Evolutionary conservation across 2,329 filamentous ascomycete species (phyloP), one percentile per base, ranked within the genome.

Genomic region (Talaromyces pinophilus): DNA sequence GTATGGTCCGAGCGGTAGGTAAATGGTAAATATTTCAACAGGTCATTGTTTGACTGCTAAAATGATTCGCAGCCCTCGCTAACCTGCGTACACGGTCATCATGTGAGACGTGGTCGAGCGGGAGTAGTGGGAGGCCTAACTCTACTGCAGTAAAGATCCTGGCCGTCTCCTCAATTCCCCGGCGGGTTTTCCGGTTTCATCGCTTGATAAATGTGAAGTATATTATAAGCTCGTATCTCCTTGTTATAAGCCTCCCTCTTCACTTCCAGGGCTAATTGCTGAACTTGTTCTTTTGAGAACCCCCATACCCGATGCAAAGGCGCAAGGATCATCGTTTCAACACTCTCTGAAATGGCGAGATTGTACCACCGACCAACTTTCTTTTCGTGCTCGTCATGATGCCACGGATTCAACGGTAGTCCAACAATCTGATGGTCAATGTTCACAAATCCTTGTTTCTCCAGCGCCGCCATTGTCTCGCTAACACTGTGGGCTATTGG

Each of bases 351-450:
- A 71, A 97, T 82, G 46, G 88, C 89, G 28, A 94, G 81, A 73
- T 94, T 93, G 79, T 96, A 96, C 91, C 92, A 96, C 66, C 88
- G 84, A 35, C 91, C 92, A 63, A 93, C 84, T 54, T 90, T 85
- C 68, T 87, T 88, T 70, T 88, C 84, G 69, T 87, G 83, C 30
- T 84, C 81, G 71, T 92, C 87, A 30, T 81, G 77, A 67, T 87
- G 86, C 90, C 91, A 94, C 28, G 88, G 87, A 73, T 90, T 94
- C 74, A 92, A 83, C 35, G 92, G 91, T 42, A 94, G 81, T 66
- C 84, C 84, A 68, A 91, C 87, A 62, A 87, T 83, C 68, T 87
- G 83, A 75, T 94, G 89, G 69, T 86, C 85, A 71, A 97, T 88
- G 67, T 97, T 90, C 44, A 88, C 88, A 75, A 96, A 97, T 15